Conservation (phyloP, 257 asterid species). For the Solanum piurae region DNA sequence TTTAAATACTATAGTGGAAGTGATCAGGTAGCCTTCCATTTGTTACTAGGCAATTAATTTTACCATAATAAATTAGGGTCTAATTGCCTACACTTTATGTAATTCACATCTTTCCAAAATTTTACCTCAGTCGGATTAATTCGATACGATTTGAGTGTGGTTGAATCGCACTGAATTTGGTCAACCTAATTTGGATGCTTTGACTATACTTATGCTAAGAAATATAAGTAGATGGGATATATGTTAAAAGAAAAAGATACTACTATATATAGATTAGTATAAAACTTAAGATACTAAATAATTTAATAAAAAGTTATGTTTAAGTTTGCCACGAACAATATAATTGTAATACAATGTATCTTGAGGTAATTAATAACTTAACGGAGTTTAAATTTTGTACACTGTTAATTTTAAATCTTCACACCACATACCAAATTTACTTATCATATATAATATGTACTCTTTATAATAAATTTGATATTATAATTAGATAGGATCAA, state of each 20-base stretch:
- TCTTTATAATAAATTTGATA: background rate
- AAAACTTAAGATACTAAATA: background rate
- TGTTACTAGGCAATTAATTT: background rate
- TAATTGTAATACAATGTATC: too few species aligned
- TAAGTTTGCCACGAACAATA: too few species aligned
- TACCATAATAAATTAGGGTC: background rate
- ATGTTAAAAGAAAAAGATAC: background rate
- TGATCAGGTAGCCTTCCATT: background rate
- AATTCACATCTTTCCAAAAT: background rate
- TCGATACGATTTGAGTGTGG: background rate
- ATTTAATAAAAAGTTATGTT: background rate
- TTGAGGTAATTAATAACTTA: too few species aligned
- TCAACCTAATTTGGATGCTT: background rate
- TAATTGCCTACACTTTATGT: background rate
- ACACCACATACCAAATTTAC: background rate
- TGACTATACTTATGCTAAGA: background rate
- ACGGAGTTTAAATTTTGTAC: too few species aligned
- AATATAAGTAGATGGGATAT: background rate
- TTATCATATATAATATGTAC: background rate
- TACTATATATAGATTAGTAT: background rate
- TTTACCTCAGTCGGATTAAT: background rate
- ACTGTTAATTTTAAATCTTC: too few species aligned
- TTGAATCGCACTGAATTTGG: background rate
- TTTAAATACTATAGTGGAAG: background rate
- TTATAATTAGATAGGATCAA: background rate